phyloP scores from a whole-genome alignment of 2,329 filamentous ascomycete genomes.

The Arthrocladium fulminans region DNA sequence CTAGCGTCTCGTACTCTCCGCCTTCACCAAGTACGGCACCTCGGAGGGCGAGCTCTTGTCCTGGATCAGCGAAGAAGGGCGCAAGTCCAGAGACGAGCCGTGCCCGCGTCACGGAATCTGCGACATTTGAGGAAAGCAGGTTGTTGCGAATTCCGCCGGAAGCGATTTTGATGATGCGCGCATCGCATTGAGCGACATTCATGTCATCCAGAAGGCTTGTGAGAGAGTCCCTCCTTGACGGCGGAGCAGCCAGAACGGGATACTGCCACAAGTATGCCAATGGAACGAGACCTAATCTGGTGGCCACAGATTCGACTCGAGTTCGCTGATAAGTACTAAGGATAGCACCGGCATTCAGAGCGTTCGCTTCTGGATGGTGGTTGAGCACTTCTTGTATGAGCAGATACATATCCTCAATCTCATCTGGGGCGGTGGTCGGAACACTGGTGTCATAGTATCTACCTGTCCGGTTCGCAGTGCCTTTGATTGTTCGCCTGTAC shows the following conservation, averaged over 20 bases:
- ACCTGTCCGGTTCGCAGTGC: constrained; percentile 59
- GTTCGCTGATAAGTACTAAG: constrained; percentile 93
- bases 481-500: constrained; percentile 69
- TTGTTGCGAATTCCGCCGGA: constrained; percentile 75
- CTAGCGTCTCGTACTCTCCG: constrained; percentile 91
- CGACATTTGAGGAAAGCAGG: constrained; percentile 74
- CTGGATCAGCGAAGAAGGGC: constrained; percentile 46
- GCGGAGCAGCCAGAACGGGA: constrained; percentile 55
- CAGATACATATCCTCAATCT: constrained; percentile 78
- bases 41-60: constrained; percentile 40
- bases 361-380: constrained; percentile 71
- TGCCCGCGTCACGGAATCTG: constrained; percentile 42
- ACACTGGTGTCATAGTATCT: constrained; percentile 54
- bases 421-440: constrained; percentile 47
- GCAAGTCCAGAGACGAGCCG: constrained; percentile 41
- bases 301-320: constrained; percentile 81
- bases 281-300: constrained; percentile 72
- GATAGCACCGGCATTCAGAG: constrained; percentile 83
- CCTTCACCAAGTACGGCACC: constrained; percentile 82
- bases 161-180: constrained; percentile 90
- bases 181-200: constrained; percentile 65
- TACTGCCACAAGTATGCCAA: constrained; percentile 91
- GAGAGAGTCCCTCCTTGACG: constrained; percentile 27
- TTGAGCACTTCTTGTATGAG: constrained; percentile 60
- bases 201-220: constrained; percentile 67